Evolutionary conservation across 305 asterid species (phyloP), one percentile per base, ranked within the genome.

Genomic region (Euphrasia arctica): DNA sequence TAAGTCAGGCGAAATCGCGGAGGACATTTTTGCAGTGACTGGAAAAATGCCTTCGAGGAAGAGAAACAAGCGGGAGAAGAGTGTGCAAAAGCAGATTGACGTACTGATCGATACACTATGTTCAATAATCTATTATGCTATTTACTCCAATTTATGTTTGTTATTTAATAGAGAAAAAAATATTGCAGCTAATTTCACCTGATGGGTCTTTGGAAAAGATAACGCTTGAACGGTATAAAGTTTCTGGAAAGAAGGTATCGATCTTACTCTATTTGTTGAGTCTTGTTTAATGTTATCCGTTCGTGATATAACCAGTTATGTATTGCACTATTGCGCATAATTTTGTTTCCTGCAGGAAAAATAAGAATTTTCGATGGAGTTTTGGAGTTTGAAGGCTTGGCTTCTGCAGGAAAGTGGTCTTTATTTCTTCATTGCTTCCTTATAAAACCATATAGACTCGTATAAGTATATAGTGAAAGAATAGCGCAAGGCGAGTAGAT

Each of bases 81-180:
- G 28, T 6, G 51, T 60, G 25, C 65, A 60, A 8, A 60, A 27
- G 54, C 27, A 34, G 12, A 60, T 60, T 14, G 65, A 60, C 42
- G 65, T 60, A 39, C 5, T 11, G 28, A 14, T 5, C 3, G 3
- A 28, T 28, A 55, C 31, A 27, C 29, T 55, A 55, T 27, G 4
- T 25, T 29, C 22, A 25, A 27, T 29, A 28, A 54, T 31, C 4
- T 31, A 31, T 31, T 31, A 3, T 31, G 34, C 34, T 31, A 31
- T 31, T 31, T 31, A 3, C 34, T 2, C 34, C 34, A 31, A 2
- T 31, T 31, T 31, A 3, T 31, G 34, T 31, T 31, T 31, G 34
- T 31, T 31, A 31, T 4, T 31, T 31, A 31, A 31, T 31, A 31
- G 34, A 31, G 22, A 18, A 18, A 31, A 31, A 31, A 2, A 2